Conservation (phyloP, 1,139 yeast genomes). For the Hansenula lynferdii region DNA sequence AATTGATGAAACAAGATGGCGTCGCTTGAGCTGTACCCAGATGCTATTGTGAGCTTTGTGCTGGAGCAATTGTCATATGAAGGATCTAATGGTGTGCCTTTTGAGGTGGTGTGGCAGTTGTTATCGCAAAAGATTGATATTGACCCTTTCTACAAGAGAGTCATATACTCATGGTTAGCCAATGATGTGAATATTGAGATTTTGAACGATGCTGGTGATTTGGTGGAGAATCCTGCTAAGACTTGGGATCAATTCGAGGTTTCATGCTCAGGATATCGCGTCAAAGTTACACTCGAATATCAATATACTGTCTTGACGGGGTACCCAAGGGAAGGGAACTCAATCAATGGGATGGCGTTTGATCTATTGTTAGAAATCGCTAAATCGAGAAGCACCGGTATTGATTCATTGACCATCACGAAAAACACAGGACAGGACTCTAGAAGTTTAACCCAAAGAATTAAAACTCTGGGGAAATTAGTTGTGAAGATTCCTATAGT, state of each 20-base stretch:
- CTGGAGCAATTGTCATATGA: slow-evolving; percentile 28
- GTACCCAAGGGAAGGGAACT: slow-evolving; percentile 33
- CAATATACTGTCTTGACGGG: slow-evolving; percentile 40
- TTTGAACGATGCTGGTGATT: background rate
- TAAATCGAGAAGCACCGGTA: slow-evolving; percentile 47
- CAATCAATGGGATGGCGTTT: slow-evolving; percentile 37
- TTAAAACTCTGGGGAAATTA: slow-evolving; percentile 46
- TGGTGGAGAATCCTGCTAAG: slow-evolving; percentile 8
- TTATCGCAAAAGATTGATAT: slow-evolving; percentile 14
- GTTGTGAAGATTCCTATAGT: slow-evolving; percentile 40
- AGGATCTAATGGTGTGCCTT: slow-evolving; percentile 25
- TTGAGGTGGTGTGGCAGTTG: slow-evolving; percentile 28
- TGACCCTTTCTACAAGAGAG: slow-evolving; percentile 25
- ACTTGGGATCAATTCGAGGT: slow-evolving; percentile 7
- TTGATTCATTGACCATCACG: slow-evolving; percentile 52
- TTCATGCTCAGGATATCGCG: slow-evolving; percentile 8
- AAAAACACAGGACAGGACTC: slow-evolving; percentile 61
- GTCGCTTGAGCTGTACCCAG: slow-evolving; percentile 24
- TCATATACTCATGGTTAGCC: slow-evolving; percentile 31
- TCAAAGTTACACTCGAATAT: slow-evolving; percentile 33
- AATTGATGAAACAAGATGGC: too few relatives aligned
- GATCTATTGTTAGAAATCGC: slow-evolving; percentile 46
- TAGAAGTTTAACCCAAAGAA: slow-evolving; percentile 62
- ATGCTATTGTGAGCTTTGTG: slow-evolving; percentile 24
- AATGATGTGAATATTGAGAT: slow-evolving; percentile 19